Conservation (phyloP, 2,329 filamentous ascomycete genomes). For the Penicillium decumbens region DNA sequence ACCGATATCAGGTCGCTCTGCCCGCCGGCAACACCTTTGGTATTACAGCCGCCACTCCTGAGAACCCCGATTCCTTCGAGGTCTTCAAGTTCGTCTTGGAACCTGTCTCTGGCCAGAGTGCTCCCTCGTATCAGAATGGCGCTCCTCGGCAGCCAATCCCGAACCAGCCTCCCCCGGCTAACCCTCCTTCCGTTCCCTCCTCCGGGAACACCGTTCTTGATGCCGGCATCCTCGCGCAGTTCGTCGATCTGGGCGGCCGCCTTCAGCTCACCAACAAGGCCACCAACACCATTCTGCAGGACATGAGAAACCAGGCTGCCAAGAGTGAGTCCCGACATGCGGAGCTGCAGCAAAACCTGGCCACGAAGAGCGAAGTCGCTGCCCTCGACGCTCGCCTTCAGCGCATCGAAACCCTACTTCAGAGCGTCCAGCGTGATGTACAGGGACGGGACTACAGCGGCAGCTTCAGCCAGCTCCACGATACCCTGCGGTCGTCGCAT, state of each 20-base stretch:
- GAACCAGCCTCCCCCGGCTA: conserved; percentile 16
- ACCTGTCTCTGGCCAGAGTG: conserved; percentile 37
- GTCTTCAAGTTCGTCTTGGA: conserved; percentile 79
- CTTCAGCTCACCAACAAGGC: conserved; percentile 62
- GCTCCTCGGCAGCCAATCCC: conserved; percentile 20
- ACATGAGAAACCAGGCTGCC: conserved; percentile 50
- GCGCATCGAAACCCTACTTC: conserved; percentile 50
- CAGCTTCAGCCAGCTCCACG: conserved; percentile 52
- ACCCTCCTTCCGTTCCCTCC: conserved; percentile 35
- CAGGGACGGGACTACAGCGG: conserved; percentile 55
- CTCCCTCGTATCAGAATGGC: conserved; percentile 17
- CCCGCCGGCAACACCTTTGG: conserved; percentile 81
- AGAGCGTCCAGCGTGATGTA: conserved; percentile 51
- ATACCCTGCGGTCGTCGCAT: conserved; percentile 52
- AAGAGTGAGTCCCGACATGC: conserved; percentile 52
- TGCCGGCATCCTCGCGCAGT: conserved; percentile 53
- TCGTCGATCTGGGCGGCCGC: conserved; percentile 78
- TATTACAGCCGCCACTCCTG: conserved; percentile 79
- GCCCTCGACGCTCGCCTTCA: conserved; percentile 48
- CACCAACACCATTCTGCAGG: conserved; percentile 52
- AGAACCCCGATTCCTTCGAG: conserved; percentile 92
- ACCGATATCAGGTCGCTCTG: conserved; percentile 57
- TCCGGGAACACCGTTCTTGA: conserved; percentile 37
- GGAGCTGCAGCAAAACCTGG: conserved; percentile 44
- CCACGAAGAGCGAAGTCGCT: conserved; percentile 37